Base-by-base conservation (phyloP, 2,329 filamentous ascomycete genomes). In the Neofusicoccum sp. region DNA sequence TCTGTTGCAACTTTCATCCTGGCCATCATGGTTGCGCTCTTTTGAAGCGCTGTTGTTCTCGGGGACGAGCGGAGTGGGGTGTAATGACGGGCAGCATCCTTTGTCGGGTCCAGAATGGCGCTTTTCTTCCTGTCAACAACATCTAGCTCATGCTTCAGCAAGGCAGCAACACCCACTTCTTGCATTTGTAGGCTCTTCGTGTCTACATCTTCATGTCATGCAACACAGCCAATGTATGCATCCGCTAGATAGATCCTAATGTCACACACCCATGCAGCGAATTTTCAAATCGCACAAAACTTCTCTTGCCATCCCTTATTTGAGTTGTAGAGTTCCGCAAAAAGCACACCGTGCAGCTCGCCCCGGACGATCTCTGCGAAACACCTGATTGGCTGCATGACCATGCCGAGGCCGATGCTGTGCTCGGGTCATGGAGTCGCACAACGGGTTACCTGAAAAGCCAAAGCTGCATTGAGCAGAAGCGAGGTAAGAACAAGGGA, bases 171-270 rank as follows among this genome's bases (percentile, higher is more conserved):
- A 56, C 51, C 43, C 51, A 56, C 51, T 28, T 33, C 14, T 14
- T 43, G 51, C 36, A 56, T 56, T 33, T 56, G 26, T 56, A 31
- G 51, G 31, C 20, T 7, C 38, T 24, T 56, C 38, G 28, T 28
- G 30, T 38, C 54, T 28, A 58, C 31, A 58, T 31, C 8, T 16
- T 56, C 36, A 41, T 56, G 36, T 56, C 28, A 56, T 43, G n/a
- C 51, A 20, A 43, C 36, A 31, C 14, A 38, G 30, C 20, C 54
- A 30, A 58, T 58, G 40, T 58, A 58, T 58, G 43, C 30, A 58
- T 58, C 31, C 40, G 45, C 12, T 26, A 28, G 43, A 47, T 45
- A 58, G 54, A 36, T n/a, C 11, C 43, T 20, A 44, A 58, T 58
- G 54, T 58, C 34, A 26, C 20, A 58, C 54, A 47, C 9, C 41